Base-by-base conservation (phyloP, 1,139 yeast genomes). In the Debaryomyces sp. region DNA sequence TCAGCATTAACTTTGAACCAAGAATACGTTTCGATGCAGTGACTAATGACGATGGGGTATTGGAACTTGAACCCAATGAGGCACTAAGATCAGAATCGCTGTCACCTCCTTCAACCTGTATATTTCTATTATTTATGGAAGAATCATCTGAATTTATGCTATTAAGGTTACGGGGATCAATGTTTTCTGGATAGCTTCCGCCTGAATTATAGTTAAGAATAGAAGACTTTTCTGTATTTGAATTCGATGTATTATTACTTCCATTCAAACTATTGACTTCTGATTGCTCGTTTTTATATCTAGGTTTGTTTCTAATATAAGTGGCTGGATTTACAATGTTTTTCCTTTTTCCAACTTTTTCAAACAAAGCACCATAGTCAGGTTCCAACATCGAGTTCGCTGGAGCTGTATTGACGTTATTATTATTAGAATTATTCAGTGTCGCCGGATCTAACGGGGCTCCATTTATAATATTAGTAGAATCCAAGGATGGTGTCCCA, bases 291-390 rank as follows among this genome's bases (percentile, higher is more conserved):
- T 52, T 49, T 47, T 63, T 63, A 15, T 51, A 42, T 44, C 56
- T 60, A 4, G 58, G 46, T 46, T 64, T 67, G 12, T 57, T 45
- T 41, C 63, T 71, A 46, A 62, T 57, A 50, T 64, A 63, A 37
- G 56, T 51, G 21, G 64, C 58, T 26, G 64, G 56, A 38, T 56
- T 55, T 12, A 64, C 69, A 21, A 68, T 64, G 34, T 64, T 68
- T 51, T 72, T 71, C 35, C 80, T 59, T 52, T 75, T 76, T 2
- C 79, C 79, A 6, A 76, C 77, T 47, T 73, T 73, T 50, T 74
- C 73, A 55, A 76, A 76, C 27, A 76, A 64, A 4, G 80, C 78
- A 2, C 75, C 79, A 55, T 76, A 76, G 56, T 76, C 77, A 1
- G 80, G 80, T 46, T 70, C 76, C 32, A 33, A 43, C n/a, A 24